These are phyloP conservation scores for Paradendryphiella salina DNA, from an alignment of 2,329 filamentous ascomycete species.

Conservation along the genomic window DNA sequence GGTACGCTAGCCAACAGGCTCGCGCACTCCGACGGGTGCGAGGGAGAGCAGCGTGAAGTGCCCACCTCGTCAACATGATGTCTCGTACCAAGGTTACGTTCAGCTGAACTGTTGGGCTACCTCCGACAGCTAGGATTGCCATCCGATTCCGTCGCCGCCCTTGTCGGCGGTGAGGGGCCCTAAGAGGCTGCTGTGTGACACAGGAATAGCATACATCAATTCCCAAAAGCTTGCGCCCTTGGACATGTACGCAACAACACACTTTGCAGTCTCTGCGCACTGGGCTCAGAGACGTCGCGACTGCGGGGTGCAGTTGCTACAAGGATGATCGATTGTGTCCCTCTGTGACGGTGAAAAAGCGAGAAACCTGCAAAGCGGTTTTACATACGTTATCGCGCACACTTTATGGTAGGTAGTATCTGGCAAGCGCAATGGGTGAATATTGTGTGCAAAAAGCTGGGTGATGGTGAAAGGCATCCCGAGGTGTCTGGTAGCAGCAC, in stretches of 20 bases:
- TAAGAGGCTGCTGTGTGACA: conserved; percentile 3
- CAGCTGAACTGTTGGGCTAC: conserved; percentile 8
- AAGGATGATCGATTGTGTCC: neutral
- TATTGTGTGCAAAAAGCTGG: conserved; percentile 1
- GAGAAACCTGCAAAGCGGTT: neutral
- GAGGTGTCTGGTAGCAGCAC: conserved; percentile 1
- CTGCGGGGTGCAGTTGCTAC: neutral
- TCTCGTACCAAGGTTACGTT: neutral
- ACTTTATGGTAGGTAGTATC: neutral
- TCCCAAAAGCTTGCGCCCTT: neutral
- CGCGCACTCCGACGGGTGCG: neutral
- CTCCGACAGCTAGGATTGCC: conserved; percentile 9
- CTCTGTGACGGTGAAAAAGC: neutral
- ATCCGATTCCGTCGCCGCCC: conserved; percentile 30
- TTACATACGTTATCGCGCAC: conserved; percentile 6
- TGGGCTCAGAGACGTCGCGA: neutral
- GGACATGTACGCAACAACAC: neutral
- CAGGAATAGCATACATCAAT: conserved; percentile 6
- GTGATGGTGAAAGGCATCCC: neutral
- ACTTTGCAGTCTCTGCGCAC: neutral
- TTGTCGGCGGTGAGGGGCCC: conserved; percentile 16
- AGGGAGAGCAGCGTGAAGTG: neutral
- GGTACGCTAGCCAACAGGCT: neutral
- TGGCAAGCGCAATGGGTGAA: conserved; percentile 5
- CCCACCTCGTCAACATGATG: neutral